Conservation (phyloP, 371 early-diverging fungal species). For the Rhizopus microsporus region DNA sequence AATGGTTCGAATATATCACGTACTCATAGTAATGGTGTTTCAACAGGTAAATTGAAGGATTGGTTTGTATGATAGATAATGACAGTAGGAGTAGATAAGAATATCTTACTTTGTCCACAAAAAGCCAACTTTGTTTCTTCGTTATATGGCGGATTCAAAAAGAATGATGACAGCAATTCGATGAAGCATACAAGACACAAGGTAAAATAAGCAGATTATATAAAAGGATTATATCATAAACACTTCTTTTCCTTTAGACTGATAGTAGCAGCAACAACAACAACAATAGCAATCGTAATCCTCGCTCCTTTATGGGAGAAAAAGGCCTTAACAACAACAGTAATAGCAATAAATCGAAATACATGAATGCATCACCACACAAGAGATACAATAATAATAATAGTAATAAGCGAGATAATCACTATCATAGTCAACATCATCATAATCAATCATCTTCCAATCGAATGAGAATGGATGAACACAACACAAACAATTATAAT, state of each 20-base stretch:
- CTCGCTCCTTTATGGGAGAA: conserved; percentile 30
- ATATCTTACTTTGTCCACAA: conserved; percentile 57
- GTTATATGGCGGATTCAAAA: conserved; percentile 52
- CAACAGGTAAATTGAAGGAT: conserved; percentile 19
- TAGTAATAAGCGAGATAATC: not conserved
- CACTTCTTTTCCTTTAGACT: not conserved
- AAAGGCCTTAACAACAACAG: conserved; percentile 32
- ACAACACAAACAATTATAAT: conserved; percentile 6
- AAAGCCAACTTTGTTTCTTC: conserved; percentile 64
- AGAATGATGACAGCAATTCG: conserved; percentile 35
- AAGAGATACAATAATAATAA: conserved; percentile 11
- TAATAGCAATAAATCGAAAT: conserved; percentile 17
- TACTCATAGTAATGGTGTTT: conserved; percentile 2
- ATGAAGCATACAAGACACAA: conserved; percentile 8
- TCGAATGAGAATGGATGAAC: not conserved
- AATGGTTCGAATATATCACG: conserved; percentile 41
- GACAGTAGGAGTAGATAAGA: conserved; percentile 36
- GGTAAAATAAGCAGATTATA: conserved; percentile 1
- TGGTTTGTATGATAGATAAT: not conserved
- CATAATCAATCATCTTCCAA: conserved; percentile 1
- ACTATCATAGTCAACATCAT: conserved; percentile 1
- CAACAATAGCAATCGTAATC: conserved; percentile 13
- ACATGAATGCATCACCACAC: conserved; percentile 17
- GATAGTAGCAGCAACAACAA: conserved; percentile 2
- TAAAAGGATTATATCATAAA: conserved; percentile 1